A percentile compares a stretch with the other conserved stretches of the same genome.
phyloP scores from a whole-genome alignment of 129 eudicot genomes.

The Pittosporum tobira region DNA sequence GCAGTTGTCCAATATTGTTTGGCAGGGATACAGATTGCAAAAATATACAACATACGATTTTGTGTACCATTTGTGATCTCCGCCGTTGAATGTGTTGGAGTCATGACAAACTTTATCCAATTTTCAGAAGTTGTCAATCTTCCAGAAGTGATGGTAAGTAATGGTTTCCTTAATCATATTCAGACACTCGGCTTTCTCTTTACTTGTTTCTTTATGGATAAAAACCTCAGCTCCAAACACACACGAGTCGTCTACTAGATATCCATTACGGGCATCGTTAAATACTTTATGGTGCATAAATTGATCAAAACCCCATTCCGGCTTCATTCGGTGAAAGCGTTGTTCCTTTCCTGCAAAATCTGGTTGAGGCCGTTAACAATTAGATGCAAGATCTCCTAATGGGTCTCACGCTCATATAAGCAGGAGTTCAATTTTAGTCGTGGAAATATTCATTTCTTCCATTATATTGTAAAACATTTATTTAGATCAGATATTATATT shows the following conservation, averaged over 20 bases:
- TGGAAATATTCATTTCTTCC: background rate
- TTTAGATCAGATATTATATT: no score
- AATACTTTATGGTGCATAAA: constrained; percentile 34
- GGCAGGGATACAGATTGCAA: no score
- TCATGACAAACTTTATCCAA: constrained; percentile 17
- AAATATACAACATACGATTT: background rate
- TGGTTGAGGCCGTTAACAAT: constrained; percentile 2
- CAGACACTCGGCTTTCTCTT: constrained; percentile 45
- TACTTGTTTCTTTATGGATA: constrained; percentile 34
- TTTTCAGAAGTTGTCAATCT: constrained; percentile 28
- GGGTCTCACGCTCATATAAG: no score
- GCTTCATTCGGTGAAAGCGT: constrained; percentile 43
- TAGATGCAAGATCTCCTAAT: no score
- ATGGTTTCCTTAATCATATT: constrained; percentile 45
- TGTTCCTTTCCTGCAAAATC: constrained; percentile 35
- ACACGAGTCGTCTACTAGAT: constrained; percentile 45
- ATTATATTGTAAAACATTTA: no score
- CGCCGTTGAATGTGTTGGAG: constrained; percentile 39
- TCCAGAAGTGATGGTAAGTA: constrained; percentile 44
- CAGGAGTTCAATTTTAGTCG: background rate
- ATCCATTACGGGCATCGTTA: constrained; percentile 35
- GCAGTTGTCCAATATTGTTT: no score
- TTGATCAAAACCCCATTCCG: constrained; percentile 53
- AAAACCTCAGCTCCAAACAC: constrained; percentile 63
- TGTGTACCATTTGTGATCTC: constrained; percentile 45